Conservation (phyloP, 2,329 filamentous ascomycete genomes). For the Colletotrichum tamarilloi region DNA sequence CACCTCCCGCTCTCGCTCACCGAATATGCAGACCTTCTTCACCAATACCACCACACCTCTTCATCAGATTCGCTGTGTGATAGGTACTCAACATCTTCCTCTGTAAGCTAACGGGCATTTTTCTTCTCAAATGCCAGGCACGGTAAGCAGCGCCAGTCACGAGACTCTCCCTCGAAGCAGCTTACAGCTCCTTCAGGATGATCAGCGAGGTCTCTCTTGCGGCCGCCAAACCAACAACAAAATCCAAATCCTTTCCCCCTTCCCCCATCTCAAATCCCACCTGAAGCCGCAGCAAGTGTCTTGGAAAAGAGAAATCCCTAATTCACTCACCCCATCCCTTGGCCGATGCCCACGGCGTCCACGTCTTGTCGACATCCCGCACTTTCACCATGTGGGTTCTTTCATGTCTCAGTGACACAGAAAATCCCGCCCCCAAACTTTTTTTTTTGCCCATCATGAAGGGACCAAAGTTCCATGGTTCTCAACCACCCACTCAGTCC, state of each 20-base stretch:
- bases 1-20: neutral
- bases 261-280: neutral
- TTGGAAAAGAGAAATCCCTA: neutral
- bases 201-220: neutral
- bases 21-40: constrained; percentile 11
- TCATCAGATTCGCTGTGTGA: neutral
- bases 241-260: neutral
- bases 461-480: neutral
- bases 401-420: neutral
- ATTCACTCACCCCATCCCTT: neutral
- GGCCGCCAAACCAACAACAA: neutral
- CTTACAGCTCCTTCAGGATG: neutral
- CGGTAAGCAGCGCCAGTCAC: neutral
- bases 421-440: neutral
- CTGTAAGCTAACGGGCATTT: neutral
- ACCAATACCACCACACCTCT: constrained; percentile 10
- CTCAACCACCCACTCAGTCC: too few species aligned
- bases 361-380: neutral
- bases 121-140: neutral
- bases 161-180: neutral
- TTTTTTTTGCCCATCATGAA: neutral
- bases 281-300: neutral
- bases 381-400: neutral
- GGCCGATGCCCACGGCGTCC: neutral
- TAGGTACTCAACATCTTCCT: neutral